A percentile compares a stretch with the other conserved stretches of the same genome.
phyloP scores from a whole-genome alignment of 305 asterid genomes.

The Fraxinus angustifolia region DNA sequence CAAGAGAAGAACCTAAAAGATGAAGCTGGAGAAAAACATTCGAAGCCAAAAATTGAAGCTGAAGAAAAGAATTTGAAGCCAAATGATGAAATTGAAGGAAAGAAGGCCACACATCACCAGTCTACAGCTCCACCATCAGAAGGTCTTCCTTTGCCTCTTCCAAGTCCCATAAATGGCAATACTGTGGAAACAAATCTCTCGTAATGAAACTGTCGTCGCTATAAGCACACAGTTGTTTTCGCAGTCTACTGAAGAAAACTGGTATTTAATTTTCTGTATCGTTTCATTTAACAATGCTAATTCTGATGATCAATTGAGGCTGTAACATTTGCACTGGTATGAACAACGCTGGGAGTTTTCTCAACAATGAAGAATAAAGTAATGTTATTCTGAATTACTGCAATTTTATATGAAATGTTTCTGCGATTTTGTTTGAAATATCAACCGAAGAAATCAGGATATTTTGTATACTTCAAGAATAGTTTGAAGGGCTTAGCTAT shows the following conservation, averaged over 20 bases:
- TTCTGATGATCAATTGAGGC: background rate
- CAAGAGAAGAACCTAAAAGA: slow-evolving; percentile 26
- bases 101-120: slow-evolving; percentile 17
- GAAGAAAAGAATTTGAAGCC: slow-evolving; percentile 19
- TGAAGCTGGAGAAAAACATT: background rate
- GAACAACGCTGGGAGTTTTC: background rate
- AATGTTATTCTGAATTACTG: background rate
- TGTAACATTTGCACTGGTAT: background rate
- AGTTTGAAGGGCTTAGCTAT: background rate
- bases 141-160: slow-evolving; percentile 28
- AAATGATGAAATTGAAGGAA: slow-evolving; percentile 3
- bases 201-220: background rate
- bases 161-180: slow-evolving; percentile 32
- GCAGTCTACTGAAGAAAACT: background rate
- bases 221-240: background rate
- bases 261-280: background rate
- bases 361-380: background rate
- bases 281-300: background rate
- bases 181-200: slow-evolving; percentile 35
- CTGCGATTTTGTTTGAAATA: background rate
- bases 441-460: background rate
- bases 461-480: background rate
- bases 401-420: background rate
- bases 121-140: slow-evolving; percentile 16
- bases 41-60: slow-evolving; percentile 29